phyloP scores from a whole-genome alignment of 768 basidiomycete species.

The Inosperma sp. region DNA sequence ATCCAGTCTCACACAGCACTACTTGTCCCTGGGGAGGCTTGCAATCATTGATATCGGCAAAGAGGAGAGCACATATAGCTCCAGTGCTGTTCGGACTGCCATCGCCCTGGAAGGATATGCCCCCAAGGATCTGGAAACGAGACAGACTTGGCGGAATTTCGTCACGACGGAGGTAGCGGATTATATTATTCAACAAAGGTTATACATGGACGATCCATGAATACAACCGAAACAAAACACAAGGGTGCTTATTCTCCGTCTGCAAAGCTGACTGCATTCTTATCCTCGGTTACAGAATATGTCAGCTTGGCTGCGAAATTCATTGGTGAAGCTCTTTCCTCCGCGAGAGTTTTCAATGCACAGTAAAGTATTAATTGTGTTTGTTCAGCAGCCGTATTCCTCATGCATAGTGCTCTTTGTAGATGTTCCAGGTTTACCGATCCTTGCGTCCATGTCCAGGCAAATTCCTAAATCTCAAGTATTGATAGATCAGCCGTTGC shows the following conservation, averaged over 20 bases:
- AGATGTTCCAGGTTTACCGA: no score
- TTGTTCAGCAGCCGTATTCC: no score
- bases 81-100: conserved; percentile 55
- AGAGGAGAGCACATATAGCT: conserved; percentile 57
- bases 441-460: no score
- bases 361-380: no score
- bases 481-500: no score
- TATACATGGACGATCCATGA: conserved; percentile 36
- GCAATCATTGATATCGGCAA: conserved; percentile 58
- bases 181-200: conserved; percentile 45
- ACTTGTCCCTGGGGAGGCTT: conserved; percentile 49
- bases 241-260: background rate
- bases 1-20: conserved; percentile 39
- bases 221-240: background rate
- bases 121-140: conserved; percentile 13
- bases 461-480: no score
- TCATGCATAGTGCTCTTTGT: no score
- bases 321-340: no score
- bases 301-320: no score
- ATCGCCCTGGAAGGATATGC: conserved; percentile 16
- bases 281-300: no score
- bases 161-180: conserved; percentile 44
- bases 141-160: conserved; percentile 42
- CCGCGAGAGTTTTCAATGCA: no score
- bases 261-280: no score